Percentiles rank a stretch among this genome's conserved stretches.
Conservation (phyloP, 352 stramenopile species). For the Phytophthora capsici region DNA sequence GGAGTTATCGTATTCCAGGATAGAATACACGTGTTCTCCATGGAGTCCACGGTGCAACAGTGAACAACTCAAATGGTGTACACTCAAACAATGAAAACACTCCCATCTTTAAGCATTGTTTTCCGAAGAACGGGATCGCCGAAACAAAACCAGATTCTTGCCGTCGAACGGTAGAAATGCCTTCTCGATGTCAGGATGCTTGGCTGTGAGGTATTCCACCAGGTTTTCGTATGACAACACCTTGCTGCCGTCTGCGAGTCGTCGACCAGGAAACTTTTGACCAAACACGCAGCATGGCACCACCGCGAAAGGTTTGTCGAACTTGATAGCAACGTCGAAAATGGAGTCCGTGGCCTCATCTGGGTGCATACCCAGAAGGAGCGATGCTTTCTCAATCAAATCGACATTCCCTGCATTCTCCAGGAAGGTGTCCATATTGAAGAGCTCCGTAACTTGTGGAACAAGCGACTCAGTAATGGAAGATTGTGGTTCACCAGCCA, state of each 20-base stretch:
- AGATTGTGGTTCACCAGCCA: slow-evolving; percentile 13
- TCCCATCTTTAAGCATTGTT: slow-evolving; percentile 8
- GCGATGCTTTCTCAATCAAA: slow-evolving; percentile 75
- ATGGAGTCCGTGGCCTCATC: slow-evolving; percentile 96
- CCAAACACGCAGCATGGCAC: slow-evolving; percentile 97
- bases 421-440: slow-evolving; percentile 71
- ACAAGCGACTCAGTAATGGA: slow-evolving; percentile 45
- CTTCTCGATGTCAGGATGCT: slow-evolving; percentile 64
- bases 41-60: slow-evolving; percentile 21
- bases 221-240: slow-evolving; percentile 85
- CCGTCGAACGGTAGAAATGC: slow-evolving; percentile 81
- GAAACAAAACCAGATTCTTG: slow-evolving; percentile 87
- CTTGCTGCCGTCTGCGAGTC: slow-evolving; percentile 44
- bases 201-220: slow-evolving; percentile 79
- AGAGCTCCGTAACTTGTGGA: slow-evolving; percentile 66
- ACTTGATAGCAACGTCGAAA: slow-evolving; percentile 90
- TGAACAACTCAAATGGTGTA: background rate
- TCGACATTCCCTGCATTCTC: slow-evolving; percentile 46
- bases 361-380: slow-evolving; percentile 94
- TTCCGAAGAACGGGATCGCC: slow-evolving; percentile 19
- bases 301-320: slow-evolving; percentile 94
- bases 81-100: slow-evolving; percentile 6
- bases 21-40: slow-evolving; percentile 36
- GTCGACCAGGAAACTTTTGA: slow-evolving; percentile 86
- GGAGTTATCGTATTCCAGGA: slow-evolving; percentile 40